Conservation (phyloP, 306 rosid genomes). For the Senna siamea region DNA sequence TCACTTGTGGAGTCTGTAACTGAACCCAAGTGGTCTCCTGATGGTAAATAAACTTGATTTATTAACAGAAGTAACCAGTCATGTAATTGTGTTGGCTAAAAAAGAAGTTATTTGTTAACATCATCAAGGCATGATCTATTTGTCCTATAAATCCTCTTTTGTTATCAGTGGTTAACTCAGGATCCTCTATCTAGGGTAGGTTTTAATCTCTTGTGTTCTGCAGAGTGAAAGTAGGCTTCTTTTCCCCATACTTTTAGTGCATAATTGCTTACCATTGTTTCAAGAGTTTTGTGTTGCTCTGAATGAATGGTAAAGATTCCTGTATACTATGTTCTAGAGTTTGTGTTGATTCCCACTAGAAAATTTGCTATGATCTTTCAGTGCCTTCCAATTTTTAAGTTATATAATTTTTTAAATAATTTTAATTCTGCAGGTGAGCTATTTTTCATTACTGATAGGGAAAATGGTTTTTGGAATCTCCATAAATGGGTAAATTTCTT, state of each 20-base stretch:
- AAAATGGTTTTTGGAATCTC: constrained; percentile 90
- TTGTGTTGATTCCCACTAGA: constrained; percentile 15
- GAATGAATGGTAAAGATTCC: constrained; percentile 6
- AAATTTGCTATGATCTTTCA: constrained; percentile 21
- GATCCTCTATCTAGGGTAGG: constrained; percentile 16
- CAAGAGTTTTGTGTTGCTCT: neutral
- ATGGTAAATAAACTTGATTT: constrained; percentile 54
- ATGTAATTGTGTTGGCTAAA: constrained; percentile 24
- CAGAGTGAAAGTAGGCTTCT: constrained; percentile 3
- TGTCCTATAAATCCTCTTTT: neutral
- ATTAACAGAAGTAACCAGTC: neutral
- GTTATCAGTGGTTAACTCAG: neutral
- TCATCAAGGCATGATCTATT: constrained; percentile 5
- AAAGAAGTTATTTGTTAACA: neutral
- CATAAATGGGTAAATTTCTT: constrained; percentile 82
- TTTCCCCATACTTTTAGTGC: constrained; percentile 14
- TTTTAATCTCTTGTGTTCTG: constrained; percentile 13
- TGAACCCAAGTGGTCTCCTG: constrained; percentile 97
- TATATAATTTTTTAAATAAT: neutral
- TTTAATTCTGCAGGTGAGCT: constrained; percentile 78
- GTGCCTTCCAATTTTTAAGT: constrained; percentile 26
- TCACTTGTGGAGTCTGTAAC: constrained; percentile 77
- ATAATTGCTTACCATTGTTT: neutral
- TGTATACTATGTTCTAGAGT: neutral
- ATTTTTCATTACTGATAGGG: constrained; percentile 80